Percentiles rank a stretch among this genome's conserved stretches.
phyloP scores from a whole-genome alignment of 1,284 basidiomycete species.

The Hemileia vastatrix region DNA sequence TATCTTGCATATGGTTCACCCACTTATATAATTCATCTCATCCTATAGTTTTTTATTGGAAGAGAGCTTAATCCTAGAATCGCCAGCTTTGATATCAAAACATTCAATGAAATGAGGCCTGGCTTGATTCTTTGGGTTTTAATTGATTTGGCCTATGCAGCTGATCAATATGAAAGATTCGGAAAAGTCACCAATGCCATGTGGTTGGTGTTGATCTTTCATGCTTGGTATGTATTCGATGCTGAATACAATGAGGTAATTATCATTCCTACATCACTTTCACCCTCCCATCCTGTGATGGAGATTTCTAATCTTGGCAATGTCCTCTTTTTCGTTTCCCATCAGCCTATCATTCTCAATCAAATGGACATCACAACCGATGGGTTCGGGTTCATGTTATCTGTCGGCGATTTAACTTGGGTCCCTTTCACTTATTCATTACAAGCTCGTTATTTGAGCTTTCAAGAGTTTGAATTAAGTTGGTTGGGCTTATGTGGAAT shows the following conservation, averaged over 20 bases:
- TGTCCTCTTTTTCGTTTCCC: not conserved
- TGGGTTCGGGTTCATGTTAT: constrained; percentile 97
- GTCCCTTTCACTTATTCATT: constrained; percentile 91
- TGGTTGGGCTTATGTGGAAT: constrained; percentile 56
- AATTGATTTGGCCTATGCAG: constrained; percentile 80
- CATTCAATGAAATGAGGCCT: constrained; percentile 69
- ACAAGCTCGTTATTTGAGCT: constrained; percentile 88
- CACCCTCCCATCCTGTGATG: not conserved
- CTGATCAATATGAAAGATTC: constrained; percentile 69
- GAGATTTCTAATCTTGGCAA: not conserved
- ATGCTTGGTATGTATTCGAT: constrained; percentile 78
- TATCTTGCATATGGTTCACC: not conserved
- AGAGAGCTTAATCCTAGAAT: constrained; percentile 84
- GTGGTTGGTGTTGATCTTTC: constrained; percentile 78
- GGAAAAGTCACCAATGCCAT: constrained; percentile 79
- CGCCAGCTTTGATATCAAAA: constrained; percentile 86
- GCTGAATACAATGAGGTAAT: constrained; percentile 74
- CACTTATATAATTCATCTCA: not conserved
- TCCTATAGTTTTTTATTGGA: constrained; percentile 82
- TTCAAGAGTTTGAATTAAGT: constrained; percentile 71
- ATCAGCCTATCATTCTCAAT: constrained; percentile 63
- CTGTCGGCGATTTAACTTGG: constrained; percentile 86
- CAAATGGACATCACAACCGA: constrained; percentile 98
- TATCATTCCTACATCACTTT: not conserved
- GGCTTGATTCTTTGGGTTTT: constrained; percentile 92